These are phyloP conservation scores for Aspergillus indologenus DNA, from an alignment of 495 filamentous ascomycete genomes.

Conservation along the genomic window DNA sequence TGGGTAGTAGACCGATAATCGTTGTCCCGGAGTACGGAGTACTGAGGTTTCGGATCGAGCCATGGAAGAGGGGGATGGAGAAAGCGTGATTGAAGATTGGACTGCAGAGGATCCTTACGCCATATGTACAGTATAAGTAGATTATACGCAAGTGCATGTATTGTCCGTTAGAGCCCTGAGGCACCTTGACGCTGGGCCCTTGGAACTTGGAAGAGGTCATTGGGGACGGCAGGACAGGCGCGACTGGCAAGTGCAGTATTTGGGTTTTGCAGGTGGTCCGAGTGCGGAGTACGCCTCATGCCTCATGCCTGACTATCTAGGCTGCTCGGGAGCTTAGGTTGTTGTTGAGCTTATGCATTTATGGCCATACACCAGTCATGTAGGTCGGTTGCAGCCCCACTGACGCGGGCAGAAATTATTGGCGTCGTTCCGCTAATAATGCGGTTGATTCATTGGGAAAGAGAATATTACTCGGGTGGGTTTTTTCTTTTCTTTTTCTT, in stretches of 20 bases:
- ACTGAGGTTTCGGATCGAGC: constrained; percentile 1
- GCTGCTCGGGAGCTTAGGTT: constrained; percentile 27
- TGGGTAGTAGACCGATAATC: constrained; percentile 12
- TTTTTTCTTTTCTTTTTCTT: not conserved
- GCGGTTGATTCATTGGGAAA: constrained; percentile 11
- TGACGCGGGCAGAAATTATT: constrained; percentile 22
- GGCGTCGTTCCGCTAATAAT: constrained; percentile 18
- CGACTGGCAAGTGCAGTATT: constrained; percentile 18
- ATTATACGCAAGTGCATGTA: constrained; percentile 15
- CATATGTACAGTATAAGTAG: constrained; percentile 14
- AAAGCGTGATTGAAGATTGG: constrained; percentile 12
- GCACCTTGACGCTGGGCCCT: not conserved
- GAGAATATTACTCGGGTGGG: too few species aligned
- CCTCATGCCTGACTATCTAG: constrained; percentile 29
- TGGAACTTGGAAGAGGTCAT: constrained; percentile 9
- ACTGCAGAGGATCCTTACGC: constrained; percentile 20
- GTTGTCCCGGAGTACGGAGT: constrained; percentile 1
- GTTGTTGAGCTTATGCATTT: constrained; percentile 29
- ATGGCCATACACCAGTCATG: constrained; percentile 26
- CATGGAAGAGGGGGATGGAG: constrained; percentile 8
- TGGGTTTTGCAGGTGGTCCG: constrained; percentile 15
- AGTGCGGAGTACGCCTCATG: constrained; percentile 15
- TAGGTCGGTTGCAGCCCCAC: constrained; percentile 22
- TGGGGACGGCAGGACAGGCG: not conserved
- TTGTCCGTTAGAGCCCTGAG: constrained; percentile 16